phyloP scores from a whole-genome alignment of 768 basidiomycete genomes.

The Suillus placidus region DNA sequence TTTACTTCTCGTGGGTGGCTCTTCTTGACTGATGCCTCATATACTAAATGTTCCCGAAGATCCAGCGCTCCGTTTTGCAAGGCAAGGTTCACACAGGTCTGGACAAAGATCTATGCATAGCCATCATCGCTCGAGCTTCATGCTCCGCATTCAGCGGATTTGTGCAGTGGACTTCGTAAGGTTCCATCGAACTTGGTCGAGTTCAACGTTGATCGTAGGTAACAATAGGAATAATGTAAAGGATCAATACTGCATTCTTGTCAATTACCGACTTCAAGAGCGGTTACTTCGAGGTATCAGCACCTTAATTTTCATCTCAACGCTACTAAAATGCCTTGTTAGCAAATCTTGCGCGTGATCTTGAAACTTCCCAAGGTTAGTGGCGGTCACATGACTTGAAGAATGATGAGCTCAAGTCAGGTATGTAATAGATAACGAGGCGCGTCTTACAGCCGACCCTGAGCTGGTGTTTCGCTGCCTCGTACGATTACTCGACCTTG shows the following conservation, averaged over 20 bases:
- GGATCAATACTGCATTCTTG: slow-evolving; percentile 18
- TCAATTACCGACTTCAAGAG: slow-evolving; percentile 24
- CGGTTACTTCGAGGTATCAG: slow-evolving; percentile 23
- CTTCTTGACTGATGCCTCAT: background rate
- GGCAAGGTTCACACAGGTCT: background rate
- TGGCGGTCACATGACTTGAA: too few relatives aligned
- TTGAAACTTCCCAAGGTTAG: slow-evolving; percentile 27
- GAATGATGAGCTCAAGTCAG: background rate
- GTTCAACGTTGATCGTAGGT: background rate
- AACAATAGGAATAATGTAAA: slow-evolving; percentile 10
- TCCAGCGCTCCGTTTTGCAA: slow-evolving; percentile 22
- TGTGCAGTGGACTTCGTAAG: slow-evolving; percentile 25
- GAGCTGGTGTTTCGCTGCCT: slow-evolving; percentile 16
- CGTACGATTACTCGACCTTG: slow-evolving; percentile 14
- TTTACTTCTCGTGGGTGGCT: slow-evolving; percentile 23
- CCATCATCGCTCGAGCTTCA: slow-evolving; percentile 15
- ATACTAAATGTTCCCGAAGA: slow-evolving; percentile 13
- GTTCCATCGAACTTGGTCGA: background rate
- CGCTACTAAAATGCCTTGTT: background rate
- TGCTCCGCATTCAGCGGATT: slow-evolving; percentile 23
- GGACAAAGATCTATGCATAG: slow-evolving; percentile 15
- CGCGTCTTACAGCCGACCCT: background rate
- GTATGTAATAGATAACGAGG: slow-evolving; percentile 13
- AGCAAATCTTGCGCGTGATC: slow-evolving; percentile 25
- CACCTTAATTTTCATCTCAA: background rate